These are phyloP conservation scores for Penicillium sp. DNA, from an alignment of 2,329 filamentous ascomycete genomes.

Conservation along the genomic window DNA sequence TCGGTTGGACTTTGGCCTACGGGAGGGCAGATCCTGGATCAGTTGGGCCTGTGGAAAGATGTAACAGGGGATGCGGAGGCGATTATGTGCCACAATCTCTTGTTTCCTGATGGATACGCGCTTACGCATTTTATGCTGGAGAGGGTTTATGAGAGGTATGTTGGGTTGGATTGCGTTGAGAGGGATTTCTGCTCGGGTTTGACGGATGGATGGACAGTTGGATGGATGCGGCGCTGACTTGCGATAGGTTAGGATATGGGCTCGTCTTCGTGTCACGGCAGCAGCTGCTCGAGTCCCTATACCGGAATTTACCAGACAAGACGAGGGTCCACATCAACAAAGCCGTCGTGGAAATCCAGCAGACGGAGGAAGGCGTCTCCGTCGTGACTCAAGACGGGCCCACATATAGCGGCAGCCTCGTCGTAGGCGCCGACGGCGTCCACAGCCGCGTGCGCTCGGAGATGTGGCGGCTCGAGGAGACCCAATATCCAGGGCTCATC, in stretches of 20 bases:
- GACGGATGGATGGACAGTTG: too few relatives aligned
- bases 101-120: conserved; percentile 9
- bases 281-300: conserved; percentile 16
- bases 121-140: neutral
- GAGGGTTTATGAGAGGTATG: conserved; percentile 7
- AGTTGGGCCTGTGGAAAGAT: conserved; percentile 50
- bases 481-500: neutral
- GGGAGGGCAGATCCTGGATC: conserved; percentile 55
- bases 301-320: conserved; percentile 3
- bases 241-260: conserved; percentile 18
- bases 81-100: neutral
- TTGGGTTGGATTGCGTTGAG: neutral
- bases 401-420: neutral
- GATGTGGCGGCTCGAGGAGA: conserved; percentile 9
- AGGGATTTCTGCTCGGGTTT: too few relatives aligned
- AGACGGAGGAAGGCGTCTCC: neutral
- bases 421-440: conserved; percentile 17
- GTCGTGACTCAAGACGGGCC: neutral
- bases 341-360: neutral
- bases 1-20: conserved; percentile 54
- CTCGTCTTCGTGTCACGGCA: conserved; percentile 20
- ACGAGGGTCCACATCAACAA: neutral
- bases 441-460: conserved; percentile 12
- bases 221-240: neutral
- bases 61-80: conserved; percentile 32